Percentiles rank a stretch among this genome's conserved stretches.
Evolutionary conservation across 352 stramenopile species (phyloP).

Genomic region (Pythium phragmitis): DNA sequence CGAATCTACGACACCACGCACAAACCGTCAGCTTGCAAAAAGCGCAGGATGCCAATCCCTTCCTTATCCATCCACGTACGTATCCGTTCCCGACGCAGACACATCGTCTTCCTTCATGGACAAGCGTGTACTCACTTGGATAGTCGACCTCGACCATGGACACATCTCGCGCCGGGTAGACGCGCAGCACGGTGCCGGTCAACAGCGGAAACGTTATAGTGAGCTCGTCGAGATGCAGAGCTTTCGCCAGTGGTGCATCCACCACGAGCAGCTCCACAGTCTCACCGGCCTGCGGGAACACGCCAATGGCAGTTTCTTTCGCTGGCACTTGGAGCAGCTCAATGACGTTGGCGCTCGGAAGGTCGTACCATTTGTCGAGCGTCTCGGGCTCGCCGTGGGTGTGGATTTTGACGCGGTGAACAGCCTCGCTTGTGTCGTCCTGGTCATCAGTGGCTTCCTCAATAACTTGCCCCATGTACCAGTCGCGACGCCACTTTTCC

Average conservation of each 20-base stretch:
- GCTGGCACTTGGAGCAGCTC: conserved; percentile 30
- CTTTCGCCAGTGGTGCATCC: conserved; percentile 27
- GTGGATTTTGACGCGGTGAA: conserved; percentile 26
- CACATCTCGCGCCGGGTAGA: conserved; percentile 44
- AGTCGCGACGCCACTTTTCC: conserved; percentile 41
- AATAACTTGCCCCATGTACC: conserved; percentile 48
- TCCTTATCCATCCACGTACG: conserved; percentile 25
- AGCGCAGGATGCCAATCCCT: too few species aligned
- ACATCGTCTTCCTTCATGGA: conserved; percentile 18
- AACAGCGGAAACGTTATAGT: conserved; percentile 15
- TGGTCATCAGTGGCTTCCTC: background rate
- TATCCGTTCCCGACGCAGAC: conserved; percentile 59
- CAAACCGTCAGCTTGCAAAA: background rate
- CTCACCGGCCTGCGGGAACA: conserved; percentile 34
- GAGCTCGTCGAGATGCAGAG: conserved; percentile 15
- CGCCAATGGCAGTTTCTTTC: conserved; percentile 35
- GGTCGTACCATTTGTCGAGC: conserved; percentile 46
- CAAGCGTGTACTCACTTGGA: conserved; percentile 26
- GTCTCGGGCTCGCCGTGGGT: conserved; percentile 46
- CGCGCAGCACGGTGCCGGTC: conserved; percentile 38
- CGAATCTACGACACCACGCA: background rate
- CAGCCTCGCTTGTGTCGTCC: background rate
- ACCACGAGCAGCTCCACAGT: conserved; percentile 41
- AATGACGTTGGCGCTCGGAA: conserved; percentile 26
- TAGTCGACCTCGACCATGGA: conserved; percentile 48